phyloP scores from a whole-genome alignment of 768 basidiomycete genomes.

The Auricularia cornea region DNA sequence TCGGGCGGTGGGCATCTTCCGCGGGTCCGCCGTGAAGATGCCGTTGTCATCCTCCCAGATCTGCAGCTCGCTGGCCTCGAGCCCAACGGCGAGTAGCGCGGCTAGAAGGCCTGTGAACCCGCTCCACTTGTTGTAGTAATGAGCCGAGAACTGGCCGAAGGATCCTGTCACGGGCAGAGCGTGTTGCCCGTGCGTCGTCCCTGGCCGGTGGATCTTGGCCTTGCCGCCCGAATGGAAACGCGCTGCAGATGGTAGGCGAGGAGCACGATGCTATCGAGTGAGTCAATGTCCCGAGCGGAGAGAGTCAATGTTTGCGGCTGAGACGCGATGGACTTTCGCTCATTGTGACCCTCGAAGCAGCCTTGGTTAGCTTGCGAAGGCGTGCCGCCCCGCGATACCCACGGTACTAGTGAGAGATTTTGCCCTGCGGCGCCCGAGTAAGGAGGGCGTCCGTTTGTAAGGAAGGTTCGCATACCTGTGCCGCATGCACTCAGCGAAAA shows the following conservation, averaged over 20 bases:
- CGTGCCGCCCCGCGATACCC: no score
- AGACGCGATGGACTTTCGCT: no score
- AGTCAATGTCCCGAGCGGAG: constrained; percentile 93
- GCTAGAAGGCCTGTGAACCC: constrained; percentile 98
- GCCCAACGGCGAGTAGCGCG: constrained; percentile 85
- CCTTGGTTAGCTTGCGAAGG: constrained; percentile 90
- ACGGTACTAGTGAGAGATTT: no score
- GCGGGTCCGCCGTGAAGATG: constrained; percentile 96
- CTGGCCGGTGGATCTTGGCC: no score
- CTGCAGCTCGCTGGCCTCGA: constrained; percentile 84
- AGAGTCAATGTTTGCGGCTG: no score
- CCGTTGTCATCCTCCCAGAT: constrained; percentile 99
- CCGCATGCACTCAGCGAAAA: no score
- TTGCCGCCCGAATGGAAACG: no score
- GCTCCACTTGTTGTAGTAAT: constrained; percentile 79
- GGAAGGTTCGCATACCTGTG: no score
- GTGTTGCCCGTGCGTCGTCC: no score
- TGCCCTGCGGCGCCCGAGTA: no score
- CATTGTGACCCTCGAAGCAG: constrained; percentile 79
- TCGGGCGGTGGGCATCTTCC: constrained; percentile 91
- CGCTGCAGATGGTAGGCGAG: no score
- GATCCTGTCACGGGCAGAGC: constrained; percentile 91
- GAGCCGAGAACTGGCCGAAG: constrained; percentile 95
- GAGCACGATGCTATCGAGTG: constrained; percentile 87
- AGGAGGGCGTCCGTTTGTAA: no score